These are phyloP conservation scores for Neobulgaria alba DNA, from an alignment of 2,329 filamentous ascomycete genomes.

Conservation along the genomic window DNA sequence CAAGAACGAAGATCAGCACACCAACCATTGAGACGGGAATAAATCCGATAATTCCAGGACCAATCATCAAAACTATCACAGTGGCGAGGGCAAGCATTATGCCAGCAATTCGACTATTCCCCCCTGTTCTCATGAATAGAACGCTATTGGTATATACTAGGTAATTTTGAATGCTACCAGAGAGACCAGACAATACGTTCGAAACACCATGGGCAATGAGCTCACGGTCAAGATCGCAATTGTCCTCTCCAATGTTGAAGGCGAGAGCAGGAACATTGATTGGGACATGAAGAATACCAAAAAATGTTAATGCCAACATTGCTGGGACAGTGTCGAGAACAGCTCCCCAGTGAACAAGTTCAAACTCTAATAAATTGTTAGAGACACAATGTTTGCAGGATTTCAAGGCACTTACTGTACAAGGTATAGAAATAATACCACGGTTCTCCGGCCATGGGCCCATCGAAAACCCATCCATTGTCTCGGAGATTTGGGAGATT, in stretches of 20 bases:
- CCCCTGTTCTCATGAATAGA: conserved; percentile 92
- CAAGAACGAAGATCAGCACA: conserved; percentile 87
- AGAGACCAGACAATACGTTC: conserved; percentile 78
- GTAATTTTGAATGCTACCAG: conserved; percentile 92
- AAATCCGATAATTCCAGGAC: conserved; percentile 81
- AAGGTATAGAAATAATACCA: conserved; percentile 98
- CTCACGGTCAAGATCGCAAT: conserved; percentile 84
- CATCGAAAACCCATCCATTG: conserved; percentile 84
- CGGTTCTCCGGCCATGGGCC: conserved; percentile 73
- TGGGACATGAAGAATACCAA: conserved; percentile 91
- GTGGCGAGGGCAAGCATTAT: conserved; percentile 76
- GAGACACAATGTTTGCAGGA: conserved; percentile 7
- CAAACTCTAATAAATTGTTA: conserved; percentile 70
- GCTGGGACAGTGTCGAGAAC: conserved; percentile 79
- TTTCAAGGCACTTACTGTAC: conserved; percentile 57
- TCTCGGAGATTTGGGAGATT: conserved; percentile 58
- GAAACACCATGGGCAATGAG: conserved; percentile 88
- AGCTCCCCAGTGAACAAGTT: conserved; percentile 73
- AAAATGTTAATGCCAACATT: conserved; percentile 96
- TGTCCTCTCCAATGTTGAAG: conserved; percentile 83
- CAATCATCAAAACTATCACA: conserved; percentile 72
- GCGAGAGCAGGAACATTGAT: conserved; percentile 96
- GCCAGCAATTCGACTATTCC: conserved; percentile 77
- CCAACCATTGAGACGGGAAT: conserved; percentile 97
- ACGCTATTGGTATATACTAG: conserved; percentile 95